A percentile compares a stretch with the other conserved stretches of the same genome.
Conservation (phyloP, 2,329 filamentous ascomycete species). For the Aspergillus sclerotialis region DNA sequence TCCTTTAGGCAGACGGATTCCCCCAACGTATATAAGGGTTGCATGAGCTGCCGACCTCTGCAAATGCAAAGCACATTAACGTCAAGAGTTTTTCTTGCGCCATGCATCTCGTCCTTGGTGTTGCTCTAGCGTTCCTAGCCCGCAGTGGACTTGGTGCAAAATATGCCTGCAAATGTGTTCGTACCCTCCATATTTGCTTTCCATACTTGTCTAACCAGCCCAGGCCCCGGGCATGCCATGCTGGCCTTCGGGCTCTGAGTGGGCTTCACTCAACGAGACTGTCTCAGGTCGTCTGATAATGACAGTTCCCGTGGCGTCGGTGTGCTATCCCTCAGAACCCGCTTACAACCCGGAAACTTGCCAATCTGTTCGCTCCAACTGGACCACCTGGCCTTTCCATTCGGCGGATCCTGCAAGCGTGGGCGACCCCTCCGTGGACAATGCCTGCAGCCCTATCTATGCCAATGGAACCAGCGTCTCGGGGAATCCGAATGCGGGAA, state of each 20-base stretch:
- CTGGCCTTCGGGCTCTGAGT: constrained; percentile 24
- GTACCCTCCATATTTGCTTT: not conserved
- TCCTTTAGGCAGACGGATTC: no score
- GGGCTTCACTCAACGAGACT: constrained; percentile 24
- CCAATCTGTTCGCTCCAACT: constrained; percentile 12
- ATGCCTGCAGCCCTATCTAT: constrained; percentile 19
- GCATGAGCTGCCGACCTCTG: no score
- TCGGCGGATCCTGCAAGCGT: constrained; percentile 15
- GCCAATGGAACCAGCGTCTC: constrained; percentile 10
- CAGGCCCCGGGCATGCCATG: constrained; percentile 7
- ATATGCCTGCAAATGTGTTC: not conserved
- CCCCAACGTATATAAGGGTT: no score
- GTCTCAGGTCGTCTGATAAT: constrained; percentile 21
- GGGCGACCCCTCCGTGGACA: constrained; percentile 12
- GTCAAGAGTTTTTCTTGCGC: no score
- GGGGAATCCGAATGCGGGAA: constrained; percentile 1
- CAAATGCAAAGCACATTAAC: no score
- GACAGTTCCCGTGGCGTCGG: constrained; percentile 14
- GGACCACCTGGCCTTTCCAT: constrained; percentile 16
- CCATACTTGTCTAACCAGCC: not conserved
- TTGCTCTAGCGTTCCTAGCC: no score
- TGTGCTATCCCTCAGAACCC: constrained; percentile 23
- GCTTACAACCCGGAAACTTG: constrained; percentile 14
- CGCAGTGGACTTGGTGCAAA: no score
- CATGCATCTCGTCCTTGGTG: no score